Evolutionary conservation across 352 stramenopile genomes (phyloP).

Genomic region (Thraustochytrium striatum): DNA sequence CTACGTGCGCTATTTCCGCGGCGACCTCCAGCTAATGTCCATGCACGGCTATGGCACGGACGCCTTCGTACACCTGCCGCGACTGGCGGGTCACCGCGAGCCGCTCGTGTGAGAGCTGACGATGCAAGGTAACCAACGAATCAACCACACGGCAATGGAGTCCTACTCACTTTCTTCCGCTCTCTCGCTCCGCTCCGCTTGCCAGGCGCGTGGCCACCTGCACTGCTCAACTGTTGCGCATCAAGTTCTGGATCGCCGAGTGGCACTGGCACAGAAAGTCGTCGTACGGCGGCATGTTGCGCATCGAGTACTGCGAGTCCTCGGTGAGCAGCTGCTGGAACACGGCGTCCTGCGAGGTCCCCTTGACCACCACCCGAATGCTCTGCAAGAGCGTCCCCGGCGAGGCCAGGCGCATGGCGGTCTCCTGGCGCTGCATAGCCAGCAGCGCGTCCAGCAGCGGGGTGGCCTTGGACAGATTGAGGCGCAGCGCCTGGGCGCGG

Average conservation of each 20-base stretch:
- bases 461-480: not conserved
- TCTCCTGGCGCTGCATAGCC: not conserved
- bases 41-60: conserved; percentile 99
- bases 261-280: conserved; percentile 36
- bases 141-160: too few relatives aligned
- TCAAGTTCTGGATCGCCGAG: conserved; percentile 20
- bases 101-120: too few relatives aligned
- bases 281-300: conserved; percentile 32
- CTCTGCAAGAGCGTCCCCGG: not conserved
- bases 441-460: not conserved
- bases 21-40: conserved; percentile 98
- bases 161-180: too few relatives aligned
- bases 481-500: not conserved
- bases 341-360: not conserved
- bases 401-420: not conserved
- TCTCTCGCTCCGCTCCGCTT: too few relatives aligned
- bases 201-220: too few relatives aligned
- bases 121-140: too few relatives aligned
- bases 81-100: too few relatives aligned
- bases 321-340: not conserved
- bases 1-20: conserved; percentile 98
- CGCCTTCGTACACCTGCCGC: conserved; percentile 86
- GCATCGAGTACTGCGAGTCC: conserved; percentile 26
- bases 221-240: too few relatives aligned
- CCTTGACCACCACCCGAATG: not conserved